These are phyloP conservation scores for Tetrapisispora namnaoensis DNA, from an alignment of 805 yeast species.

Conservation along the genomic window DNA sequence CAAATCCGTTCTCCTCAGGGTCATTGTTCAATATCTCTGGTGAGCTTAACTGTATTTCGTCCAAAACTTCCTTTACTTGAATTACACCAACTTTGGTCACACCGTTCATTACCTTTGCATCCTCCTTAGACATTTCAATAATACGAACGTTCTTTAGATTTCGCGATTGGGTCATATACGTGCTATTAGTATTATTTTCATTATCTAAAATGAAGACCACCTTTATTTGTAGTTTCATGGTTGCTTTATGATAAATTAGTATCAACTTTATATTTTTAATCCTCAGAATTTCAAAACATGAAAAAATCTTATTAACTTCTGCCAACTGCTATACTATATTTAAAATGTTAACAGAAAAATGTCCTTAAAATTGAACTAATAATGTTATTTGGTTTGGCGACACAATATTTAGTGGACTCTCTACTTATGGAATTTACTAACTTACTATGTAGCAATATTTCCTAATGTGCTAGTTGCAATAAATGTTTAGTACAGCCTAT, in stretches of 20 bases:
- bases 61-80: constrained; percentile 16
- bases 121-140: constrained; percentile 6
- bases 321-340: too few relatives aligned
- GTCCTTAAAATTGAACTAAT: too few relatives aligned
- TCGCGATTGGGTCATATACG: constrained; percentile 23
- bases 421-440: too few relatives aligned
- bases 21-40: constrained; percentile 24
- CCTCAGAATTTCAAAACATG: too few relatives aligned
- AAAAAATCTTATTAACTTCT: too few relatives aligned
- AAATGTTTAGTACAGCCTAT: too few relatives aligned
- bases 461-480: too few relatives aligned
- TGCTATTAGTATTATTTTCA: constrained; percentile 20
- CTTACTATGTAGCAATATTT: too few relatives aligned
- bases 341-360: too few relatives aligned
- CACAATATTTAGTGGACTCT: too few relatives aligned
- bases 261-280: too few relatives aligned
- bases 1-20: constrained; percentile 9
- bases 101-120: constrained; percentile 6
- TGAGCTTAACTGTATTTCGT: constrained; percentile 24
- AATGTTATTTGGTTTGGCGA: too few relatives aligned
- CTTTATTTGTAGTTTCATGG: neutral
- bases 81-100: constrained; percentile 22
- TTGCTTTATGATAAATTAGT: neutral
- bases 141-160: constrained; percentile 18
- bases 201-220: constrained; percentile 19